Conservation (phyloP, 139 green algal genomes). For the Chlamydomonas applanata region DNA sequence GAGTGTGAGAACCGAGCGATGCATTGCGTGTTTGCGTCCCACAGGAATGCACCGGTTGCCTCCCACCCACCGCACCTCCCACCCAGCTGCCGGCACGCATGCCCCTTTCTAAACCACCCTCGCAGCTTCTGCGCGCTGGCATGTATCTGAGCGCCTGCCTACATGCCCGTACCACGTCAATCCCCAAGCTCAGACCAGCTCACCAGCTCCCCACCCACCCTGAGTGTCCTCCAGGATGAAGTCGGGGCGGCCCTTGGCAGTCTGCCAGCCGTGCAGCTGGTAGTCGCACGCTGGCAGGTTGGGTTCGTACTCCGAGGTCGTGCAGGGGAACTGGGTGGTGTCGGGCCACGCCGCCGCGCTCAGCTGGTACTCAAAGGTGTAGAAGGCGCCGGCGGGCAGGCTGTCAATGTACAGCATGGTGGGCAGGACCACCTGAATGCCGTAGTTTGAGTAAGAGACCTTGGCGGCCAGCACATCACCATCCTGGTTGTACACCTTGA, state of each 20-base stretch:
- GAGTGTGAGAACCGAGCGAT: no score
- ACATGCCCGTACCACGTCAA: no score
- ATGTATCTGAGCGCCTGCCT: no score
- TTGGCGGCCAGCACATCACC: constrained; percentile 2
- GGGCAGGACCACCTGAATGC: constrained; percentile 7
- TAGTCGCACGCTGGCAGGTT: constrained; percentile 31
- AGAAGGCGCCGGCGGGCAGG: constrained; percentile 9
- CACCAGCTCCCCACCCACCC: no score
- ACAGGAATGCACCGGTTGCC: no score
- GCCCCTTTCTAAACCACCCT: no score
- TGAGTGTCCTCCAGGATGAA: background rate
- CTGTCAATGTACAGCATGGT: constrained; percentile 6
- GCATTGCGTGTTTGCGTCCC: no score
- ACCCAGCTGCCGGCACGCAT: no score
- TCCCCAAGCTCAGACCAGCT: no score
- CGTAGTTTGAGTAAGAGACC: background rate
- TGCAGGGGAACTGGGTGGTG: constrained; percentile 26
- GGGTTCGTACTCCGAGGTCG: constrained; percentile 3
- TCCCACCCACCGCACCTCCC: no score
- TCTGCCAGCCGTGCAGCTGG: constrained; percentile 34
- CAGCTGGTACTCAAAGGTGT: constrained; percentile 29
- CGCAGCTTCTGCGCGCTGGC: no score
- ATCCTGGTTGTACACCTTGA: constrained; percentile 16
- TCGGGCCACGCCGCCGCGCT: constrained; percentile 10
- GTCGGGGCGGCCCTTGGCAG: constrained; percentile 2